Evolutionary conservation across 257 asterid genomes (phyloP).

Genomic region (Primulina huaijiensis): DNA sequence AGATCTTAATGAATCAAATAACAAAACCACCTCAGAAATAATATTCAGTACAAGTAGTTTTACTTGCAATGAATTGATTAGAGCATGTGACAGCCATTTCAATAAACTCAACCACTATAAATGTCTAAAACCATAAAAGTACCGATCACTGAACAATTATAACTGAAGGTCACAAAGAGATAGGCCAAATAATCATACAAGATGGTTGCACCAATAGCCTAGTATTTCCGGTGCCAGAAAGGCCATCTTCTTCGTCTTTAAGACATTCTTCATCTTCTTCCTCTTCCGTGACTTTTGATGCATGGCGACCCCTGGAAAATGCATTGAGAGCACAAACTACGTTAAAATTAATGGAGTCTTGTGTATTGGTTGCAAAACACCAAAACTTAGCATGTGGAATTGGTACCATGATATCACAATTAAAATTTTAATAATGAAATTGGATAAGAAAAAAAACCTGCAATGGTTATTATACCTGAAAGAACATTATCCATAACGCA

Average conservation of each 20-base stretch:
- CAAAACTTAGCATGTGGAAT: background rate
- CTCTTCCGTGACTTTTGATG: conserved; percentile 93
- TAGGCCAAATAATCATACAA: conserved; percentile 49
- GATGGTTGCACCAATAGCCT: conserved; percentile 91
- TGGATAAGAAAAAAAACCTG: background rate
- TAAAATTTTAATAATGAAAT: too few species aligned
- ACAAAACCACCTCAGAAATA: background rate
- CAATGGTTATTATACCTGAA: background rate
- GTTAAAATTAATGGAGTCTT: background rate
- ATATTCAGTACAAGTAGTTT: background rate
- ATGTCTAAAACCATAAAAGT: background rate
- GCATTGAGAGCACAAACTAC: conserved; percentile 11
- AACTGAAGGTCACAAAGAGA: background rate
- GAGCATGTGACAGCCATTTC: background rate
- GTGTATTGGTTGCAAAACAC: background rate
- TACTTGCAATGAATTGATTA: background rate
- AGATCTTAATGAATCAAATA: background rate
- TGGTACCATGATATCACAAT: background rate
- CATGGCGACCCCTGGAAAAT: conserved; percentile 91
- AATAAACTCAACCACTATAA: background rate
- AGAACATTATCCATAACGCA: background rate
- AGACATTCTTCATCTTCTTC: conserved; percentile 97
- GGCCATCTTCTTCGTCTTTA: conserved; percentile 85
- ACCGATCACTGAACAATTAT: background rate
- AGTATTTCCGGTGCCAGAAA: conserved; percentile 75